phyloP scores from a whole-genome alignment of 257 asterid genomes.

The Forsythia suspensa region DNA sequence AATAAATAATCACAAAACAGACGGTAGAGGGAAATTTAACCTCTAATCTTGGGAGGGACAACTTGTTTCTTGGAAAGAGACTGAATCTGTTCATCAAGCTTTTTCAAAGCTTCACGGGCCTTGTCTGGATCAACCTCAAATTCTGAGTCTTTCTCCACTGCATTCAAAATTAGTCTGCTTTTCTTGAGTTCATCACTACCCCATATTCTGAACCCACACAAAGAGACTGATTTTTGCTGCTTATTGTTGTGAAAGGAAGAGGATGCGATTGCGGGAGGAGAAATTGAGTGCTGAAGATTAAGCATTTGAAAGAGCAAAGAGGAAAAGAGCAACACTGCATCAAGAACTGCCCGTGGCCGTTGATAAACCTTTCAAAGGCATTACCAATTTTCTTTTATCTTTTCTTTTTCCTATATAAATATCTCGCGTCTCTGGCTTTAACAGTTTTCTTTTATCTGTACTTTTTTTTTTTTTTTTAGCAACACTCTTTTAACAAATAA shows the following conservation, averaged over 20 bases:
- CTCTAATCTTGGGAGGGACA: conserved; percentile 51
- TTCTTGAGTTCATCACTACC: conserved; percentile 13
- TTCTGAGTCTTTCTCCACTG: conserved; percentile 60
- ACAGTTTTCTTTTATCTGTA: neutral
- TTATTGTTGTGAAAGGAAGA: conserved; percentile 8
- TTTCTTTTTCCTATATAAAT: neutral
- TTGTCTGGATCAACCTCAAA: conserved; percentile 61
- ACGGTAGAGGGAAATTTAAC: conserved; percentile 22
- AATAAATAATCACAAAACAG: neutral
- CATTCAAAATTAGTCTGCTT: conserved; percentile 19
- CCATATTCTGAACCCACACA: neutral
- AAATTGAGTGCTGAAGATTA: conserved; percentile 23
- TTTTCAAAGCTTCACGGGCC: conserved; percentile 80
- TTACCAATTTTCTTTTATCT: neutral
- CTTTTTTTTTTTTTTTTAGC: neutral
- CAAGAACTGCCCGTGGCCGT: neutral
- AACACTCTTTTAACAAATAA: too few relatives aligned
- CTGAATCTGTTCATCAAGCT: conserved; percentile 75
- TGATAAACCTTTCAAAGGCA: neutral
- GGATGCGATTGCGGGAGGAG: conserved; percentile 1
- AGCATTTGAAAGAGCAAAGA: conserved; percentile 27
- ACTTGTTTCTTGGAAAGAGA: conserved; percentile 48
- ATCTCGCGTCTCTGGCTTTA: neutral
- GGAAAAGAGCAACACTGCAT: neutral
- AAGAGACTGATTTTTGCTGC: neutral